Percentiles rank a stretch among this genome's conserved stretches.
phyloP scores from a whole-genome alignment of 2,329 filamentous ascomycete species.

The Sporothrix euskadiensis region DNA sequence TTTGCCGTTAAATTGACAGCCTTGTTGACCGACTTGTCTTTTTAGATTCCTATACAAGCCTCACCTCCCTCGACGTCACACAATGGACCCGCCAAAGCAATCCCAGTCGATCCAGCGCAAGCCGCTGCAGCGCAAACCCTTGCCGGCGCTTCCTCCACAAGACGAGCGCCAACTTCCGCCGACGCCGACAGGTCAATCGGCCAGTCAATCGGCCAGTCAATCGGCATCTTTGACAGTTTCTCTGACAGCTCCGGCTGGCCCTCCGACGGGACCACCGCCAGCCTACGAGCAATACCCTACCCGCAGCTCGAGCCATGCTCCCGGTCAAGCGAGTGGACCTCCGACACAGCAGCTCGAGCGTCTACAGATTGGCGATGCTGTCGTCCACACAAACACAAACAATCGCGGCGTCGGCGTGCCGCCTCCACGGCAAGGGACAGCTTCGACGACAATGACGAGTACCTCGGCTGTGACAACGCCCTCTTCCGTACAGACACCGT shows the following conservation, averaged over 20 bases:
- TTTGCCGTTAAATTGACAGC: background rate
- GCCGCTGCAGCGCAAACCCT: slow-evolving; percentile 17
- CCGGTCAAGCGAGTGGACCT: background rate
- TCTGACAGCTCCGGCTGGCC: background rate
- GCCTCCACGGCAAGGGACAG: background rate
- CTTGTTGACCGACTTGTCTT: background rate
- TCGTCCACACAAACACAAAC: background rate
- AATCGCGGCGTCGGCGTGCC: background rate
- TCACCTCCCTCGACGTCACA: background rate
- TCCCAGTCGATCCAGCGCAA: slow-evolving; percentile 18
- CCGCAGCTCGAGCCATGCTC: background rate
- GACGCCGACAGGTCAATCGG: background rate
- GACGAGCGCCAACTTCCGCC: slow-evolving; percentile 1
- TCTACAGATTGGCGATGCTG: background rate
- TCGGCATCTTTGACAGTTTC: background rate
- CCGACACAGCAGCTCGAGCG: background rate
- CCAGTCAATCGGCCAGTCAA: background rate
- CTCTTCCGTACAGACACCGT: background rate
- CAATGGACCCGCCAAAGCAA: slow-evolving; percentile 1
- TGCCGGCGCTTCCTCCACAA: background rate
- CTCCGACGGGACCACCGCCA: background rate
- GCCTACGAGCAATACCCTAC: background rate
- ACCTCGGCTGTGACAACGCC: background rate
- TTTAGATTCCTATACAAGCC: background rate
- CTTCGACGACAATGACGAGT: background rate